Percentiles rank a stretch among this genome's conserved stretches.
Conservation (phyloP, 148 eudicot species). For the Polygonum aviculare region DNA sequence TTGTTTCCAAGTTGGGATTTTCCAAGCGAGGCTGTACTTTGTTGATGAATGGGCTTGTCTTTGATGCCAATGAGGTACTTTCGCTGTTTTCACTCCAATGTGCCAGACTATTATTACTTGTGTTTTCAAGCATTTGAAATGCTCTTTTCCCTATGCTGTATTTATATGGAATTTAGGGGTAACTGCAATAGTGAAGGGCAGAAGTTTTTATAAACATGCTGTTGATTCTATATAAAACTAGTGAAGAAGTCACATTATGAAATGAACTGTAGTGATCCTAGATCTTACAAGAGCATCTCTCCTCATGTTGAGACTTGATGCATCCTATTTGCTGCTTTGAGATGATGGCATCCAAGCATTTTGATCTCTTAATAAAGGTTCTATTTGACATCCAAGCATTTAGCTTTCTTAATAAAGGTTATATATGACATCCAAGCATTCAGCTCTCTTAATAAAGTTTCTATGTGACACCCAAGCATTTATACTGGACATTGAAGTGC, state of each 20-base stretch:
- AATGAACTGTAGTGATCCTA: background rate
- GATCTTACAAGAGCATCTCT: background rate
- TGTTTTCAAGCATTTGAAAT: background rate
- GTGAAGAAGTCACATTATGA: background rate
- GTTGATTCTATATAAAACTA: background rate
- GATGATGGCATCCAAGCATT: background rate
- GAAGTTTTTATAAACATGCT: background rate
- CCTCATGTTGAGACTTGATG: background rate
- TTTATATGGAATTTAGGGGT: background rate
- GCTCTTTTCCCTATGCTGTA: background rate
- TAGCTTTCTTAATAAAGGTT: background rate
- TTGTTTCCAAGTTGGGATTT: slow-evolving; percentile 76
- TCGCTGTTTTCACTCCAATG: background rate
- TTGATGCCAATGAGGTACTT: slow-evolving; percentile 69
- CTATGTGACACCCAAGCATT: background rate
- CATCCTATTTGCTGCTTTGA: background rate
- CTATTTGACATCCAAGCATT: background rate
- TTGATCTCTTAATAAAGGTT: background rate
- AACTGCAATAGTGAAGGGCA: background rate
- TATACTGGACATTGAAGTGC: background rate
- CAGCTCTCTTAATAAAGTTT: background rate
- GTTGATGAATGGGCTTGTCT: slow-evolving; percentile 84
- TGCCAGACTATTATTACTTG: background rate
- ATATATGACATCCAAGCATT: background rate
- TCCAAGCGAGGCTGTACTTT: slow-evolving; percentile 60